Evolutionary conservation across 1,284 basidiomycete genomes (phyloP).

Genomic region (Naganishia albida): DNA sequence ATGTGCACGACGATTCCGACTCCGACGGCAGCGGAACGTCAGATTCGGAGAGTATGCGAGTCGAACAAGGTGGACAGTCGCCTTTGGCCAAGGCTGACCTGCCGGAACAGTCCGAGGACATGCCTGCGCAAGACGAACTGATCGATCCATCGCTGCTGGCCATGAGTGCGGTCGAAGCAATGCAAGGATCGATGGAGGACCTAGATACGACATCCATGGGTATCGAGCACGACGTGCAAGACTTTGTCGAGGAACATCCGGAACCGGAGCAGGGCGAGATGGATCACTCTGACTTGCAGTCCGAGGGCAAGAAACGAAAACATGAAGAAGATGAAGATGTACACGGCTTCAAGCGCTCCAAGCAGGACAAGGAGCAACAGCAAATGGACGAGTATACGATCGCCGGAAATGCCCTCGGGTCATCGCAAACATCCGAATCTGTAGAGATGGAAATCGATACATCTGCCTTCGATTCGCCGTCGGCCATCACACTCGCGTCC

Average conservation of each 20-base stretch:
- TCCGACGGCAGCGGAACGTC: conserved; percentile 8
- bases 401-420: not conserved
- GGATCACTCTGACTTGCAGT: not conserved
- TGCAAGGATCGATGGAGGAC: not conserved
- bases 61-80: not conserved
- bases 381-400: not conserved
- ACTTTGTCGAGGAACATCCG: no score
- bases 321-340: conserved; percentile 7
- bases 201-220: not conserved
- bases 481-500: not conserved
- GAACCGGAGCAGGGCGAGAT: not conserved
- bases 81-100: not conserved
- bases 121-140: conserved; percentile 3
- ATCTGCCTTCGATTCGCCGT: conserved; percentile 2
- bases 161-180: not conserved
- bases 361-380: conserved; percentile 16
- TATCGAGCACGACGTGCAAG: not conserved
- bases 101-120: not conserved
- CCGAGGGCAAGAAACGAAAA: conserved; percentile 13
- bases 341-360: not conserved
- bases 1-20: conserved; percentile 9
- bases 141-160: conserved; percentile 22
- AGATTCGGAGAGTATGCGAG: not conserved
- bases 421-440: not conserved
- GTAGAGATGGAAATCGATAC: not conserved